A percentile compares a stretch with the other conserved stretches of the same genome.
Evolutionary conservation across 371 early-diverging fungal genomes (phyloP).

Genomic region (Mortierella sp.): DNA sequence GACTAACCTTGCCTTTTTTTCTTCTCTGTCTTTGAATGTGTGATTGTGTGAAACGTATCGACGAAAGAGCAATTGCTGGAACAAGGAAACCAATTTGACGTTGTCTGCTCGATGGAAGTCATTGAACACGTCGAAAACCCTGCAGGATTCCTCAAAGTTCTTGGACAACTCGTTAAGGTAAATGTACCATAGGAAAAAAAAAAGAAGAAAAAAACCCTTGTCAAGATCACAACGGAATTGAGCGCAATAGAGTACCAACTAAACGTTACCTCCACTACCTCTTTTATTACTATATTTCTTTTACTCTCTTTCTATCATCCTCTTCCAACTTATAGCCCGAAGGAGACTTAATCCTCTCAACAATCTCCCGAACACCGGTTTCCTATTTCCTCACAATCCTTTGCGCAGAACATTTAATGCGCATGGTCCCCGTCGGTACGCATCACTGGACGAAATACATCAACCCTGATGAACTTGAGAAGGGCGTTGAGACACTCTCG

Average conservation of each 20-base stretch:
- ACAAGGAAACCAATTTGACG: slow-evolving; percentile 78
- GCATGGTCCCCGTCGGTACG: slow-evolving; percentile 89
- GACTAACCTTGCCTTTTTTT: background rate
- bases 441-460: slow-evolving; percentile 93
- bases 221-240: no score
- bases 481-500: slow-evolving; percentile 39
- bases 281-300: background rate
- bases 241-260: no score
- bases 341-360: slow-evolving; percentile 88
- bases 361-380: slow-evolving; percentile 90
- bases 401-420: slow-evolving; percentile 86
- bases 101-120: slow-evolving; percentile 91
- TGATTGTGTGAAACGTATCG: background rate
- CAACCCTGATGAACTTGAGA: slow-evolving; percentile 71
- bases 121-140: slow-evolving; percentile 94
- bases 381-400: slow-evolving; percentile 87
- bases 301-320: background rate
- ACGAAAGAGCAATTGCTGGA: slow-evolving; percentile 75
- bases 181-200: no score
- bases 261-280: background rate
- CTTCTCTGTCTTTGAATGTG: background rate
- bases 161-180: slow-evolving; percentile 76
- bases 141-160: slow-evolving; percentile 75
- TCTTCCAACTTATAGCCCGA: slow-evolving; percentile 64
- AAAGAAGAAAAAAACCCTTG: background rate